These are phyloP conservation scores for Sporothrix variecibatus DNA, from an alignment of 2,329 filamentous ascomycete genomes.

Conservation along the genomic window DNA sequence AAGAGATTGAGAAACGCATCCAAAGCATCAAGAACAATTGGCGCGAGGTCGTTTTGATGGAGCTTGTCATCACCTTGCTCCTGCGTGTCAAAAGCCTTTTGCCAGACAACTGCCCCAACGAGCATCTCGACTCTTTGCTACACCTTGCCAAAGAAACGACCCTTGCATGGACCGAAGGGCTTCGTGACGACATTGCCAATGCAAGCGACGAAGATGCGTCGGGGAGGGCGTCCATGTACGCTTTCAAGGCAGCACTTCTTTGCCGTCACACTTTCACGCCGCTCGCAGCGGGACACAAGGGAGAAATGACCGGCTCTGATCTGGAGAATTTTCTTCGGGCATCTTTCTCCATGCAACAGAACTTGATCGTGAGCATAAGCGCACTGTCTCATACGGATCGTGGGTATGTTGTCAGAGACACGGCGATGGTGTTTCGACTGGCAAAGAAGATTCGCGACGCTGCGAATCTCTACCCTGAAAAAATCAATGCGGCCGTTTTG, in stretches of 20 bases:
- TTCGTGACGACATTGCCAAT: constrained; percentile 49
- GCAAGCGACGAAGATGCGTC: constrained; percentile 43
- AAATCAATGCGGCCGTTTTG: not conserved
- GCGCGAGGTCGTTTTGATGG: constrained; percentile 61
- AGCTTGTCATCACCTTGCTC: constrained; percentile 54
- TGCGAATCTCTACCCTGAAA: not conserved
- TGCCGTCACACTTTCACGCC: constrained; percentile 48
- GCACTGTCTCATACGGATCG: not conserved
- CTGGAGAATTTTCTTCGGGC: constrained; percentile 16
- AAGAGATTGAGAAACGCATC: constrained; percentile 49
- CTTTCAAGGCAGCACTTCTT: constrained; percentile 57
- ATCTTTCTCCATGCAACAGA: constrained; percentile 28
- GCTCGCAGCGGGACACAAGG: not conserved
- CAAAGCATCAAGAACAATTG: constrained; percentile 54
- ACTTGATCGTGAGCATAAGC: constrained; percentile 1
- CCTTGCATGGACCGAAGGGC: constrained; percentile 50
- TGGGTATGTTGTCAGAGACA: constrained; percentile 5
- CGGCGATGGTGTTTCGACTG: not conserved
- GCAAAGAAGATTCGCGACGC: too few species aligned
- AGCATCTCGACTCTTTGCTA: constrained; percentile 39
- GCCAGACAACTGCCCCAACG: not conserved
- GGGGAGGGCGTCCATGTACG: constrained; percentile 46
- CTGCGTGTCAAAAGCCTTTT: constrained; percentile 42
- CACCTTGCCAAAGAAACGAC: constrained; percentile 46
- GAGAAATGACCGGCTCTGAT: not conserved